phyloP scores from a whole-genome alignment of 2,329 filamentous ascomycete genomes.

The Meredithiella fracta region DNA sequence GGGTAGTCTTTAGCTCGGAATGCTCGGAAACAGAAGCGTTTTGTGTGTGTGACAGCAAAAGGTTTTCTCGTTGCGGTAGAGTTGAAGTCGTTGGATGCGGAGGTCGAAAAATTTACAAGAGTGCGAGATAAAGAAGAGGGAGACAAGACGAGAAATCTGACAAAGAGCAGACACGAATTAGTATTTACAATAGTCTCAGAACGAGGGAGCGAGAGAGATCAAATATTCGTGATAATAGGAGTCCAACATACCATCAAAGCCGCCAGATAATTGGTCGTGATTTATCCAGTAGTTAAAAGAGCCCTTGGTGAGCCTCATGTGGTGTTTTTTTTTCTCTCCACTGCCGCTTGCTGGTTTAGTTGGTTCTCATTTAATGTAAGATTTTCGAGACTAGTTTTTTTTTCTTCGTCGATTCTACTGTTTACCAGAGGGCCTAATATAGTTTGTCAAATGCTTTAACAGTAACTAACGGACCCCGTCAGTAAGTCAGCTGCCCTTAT shows the following conservation, averaged over 20 bases:
- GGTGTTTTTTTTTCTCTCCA: not conserved
- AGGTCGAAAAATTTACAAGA: not conserved
- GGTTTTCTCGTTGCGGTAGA: not conserved
- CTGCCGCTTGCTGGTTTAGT: not conserved
- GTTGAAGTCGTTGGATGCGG: not conserved
- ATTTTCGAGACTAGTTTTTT: too few species aligned
- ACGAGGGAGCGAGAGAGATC: too few species aligned
- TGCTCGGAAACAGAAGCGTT: conserved; percentile 11
- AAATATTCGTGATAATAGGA: too few species aligned
- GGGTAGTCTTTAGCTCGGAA: conserved; percentile 10
- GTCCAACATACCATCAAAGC: too few species aligned
- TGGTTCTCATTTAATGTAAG: not conserved
- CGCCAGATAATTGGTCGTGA: too few species aligned
- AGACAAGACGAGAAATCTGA: too few species aligned
- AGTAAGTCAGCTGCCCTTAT: not conserved
- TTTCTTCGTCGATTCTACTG: not conserved
- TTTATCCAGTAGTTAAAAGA: too few species aligned
- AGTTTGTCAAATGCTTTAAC: not conserved
- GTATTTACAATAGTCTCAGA: too few species aligned
- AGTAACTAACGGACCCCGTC: not conserved
- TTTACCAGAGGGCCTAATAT: not conserved
- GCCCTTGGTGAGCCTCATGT: not conserved
- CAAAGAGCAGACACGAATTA: too few species aligned
- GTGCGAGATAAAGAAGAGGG: not conserved
- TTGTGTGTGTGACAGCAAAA: conserved; percentile 4